Evolutionary conservation across 306 rosid genomes (phyloP).

Genomic region (Cicer bijugum): DNA sequence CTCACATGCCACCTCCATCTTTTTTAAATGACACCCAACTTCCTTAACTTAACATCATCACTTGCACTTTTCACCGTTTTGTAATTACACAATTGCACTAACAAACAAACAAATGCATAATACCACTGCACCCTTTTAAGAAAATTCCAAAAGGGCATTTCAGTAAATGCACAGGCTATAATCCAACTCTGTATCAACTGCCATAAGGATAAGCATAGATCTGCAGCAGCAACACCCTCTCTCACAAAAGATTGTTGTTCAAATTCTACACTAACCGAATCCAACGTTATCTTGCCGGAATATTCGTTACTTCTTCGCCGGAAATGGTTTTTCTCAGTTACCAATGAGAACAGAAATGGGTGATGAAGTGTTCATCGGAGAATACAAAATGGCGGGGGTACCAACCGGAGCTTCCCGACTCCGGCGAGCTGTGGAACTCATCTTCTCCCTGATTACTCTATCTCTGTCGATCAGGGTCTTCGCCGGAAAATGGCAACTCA

Average conservation of each 20-base stretch:
- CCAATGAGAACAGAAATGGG: conserved; percentile 59
- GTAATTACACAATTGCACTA: conserved; percentile 37
- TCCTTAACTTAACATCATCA: conserved; percentile 34
- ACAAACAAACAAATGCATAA: not conserved
- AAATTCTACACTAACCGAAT: conserved; percentile 37
- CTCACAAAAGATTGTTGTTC: conserved; percentile 14
- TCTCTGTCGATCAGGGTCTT: conserved; percentile 73
- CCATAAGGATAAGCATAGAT: conserved; percentile 54
- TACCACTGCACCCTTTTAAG: not conserved
- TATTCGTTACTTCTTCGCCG: conserved; percentile 35
- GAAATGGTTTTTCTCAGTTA: conserved; percentile 54
- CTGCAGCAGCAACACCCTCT: conserved; percentile 25
- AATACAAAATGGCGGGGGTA: conserved; percentile 40
- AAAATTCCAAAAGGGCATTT: conserved; percentile 40
- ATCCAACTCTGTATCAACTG: conserved; percentile 53
- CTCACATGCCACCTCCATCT: conserved; percentile 36
- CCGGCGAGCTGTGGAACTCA: conserved; percentile 56
- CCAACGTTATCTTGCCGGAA: conserved; percentile 47
- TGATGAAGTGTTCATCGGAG: conserved; percentile 44
- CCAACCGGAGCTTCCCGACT: conserved; percentile 51
- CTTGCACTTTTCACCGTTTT: not conserved
- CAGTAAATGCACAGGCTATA: conserved; percentile 16
- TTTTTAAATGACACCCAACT: conserved; percentile 44
- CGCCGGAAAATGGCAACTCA: conserved; percentile 79
- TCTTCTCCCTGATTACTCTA: conserved; percentile 64